Evolutionary conservation across 257 asterid genomes (phyloP).

Genomic region (Forsythia viridissima): DNA sequence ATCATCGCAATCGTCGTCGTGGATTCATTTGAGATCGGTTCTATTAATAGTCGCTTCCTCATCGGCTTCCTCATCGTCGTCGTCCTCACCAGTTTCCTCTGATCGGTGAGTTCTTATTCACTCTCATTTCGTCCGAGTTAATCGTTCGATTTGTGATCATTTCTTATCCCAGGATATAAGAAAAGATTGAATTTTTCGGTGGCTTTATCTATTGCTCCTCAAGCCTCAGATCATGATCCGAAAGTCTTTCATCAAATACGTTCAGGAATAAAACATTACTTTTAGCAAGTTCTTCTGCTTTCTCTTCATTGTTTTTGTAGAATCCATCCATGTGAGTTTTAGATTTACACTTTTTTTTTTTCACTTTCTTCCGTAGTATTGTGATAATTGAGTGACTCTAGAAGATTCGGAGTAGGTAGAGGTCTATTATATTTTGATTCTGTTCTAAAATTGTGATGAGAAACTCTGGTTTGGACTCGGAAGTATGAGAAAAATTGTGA

Average conservation of each 20-base stretch:
- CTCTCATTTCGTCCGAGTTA: slow-evolving; percentile 25
- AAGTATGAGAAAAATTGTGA: neutral
- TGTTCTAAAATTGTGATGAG: slow-evolving; percentile 11
- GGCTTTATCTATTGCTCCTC: slow-evolving; percentile 8
- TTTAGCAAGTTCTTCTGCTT: neutral
- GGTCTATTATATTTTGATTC: slow-evolving; percentile 10
- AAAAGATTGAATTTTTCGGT: slow-evolving; percentile 12
- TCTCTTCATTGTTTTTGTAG: neutral
- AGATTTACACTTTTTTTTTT: neutral
- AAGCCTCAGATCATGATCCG: slow-evolving; percentile 13
- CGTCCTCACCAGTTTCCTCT: slow-evolving; percentile 59
- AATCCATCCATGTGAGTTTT: neutral
- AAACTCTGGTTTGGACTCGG: neutral
- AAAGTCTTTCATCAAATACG: slow-evolving; percentile 11
- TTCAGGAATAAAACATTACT: neutral
- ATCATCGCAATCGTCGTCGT: slow-evolving; percentile 52
- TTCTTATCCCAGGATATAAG: slow-evolving; percentile 9
- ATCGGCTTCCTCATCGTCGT: slow-evolving; percentile 44
- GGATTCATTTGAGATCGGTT: slow-evolving; percentile 78
- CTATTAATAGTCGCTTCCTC: slow-evolving; percentile 68
- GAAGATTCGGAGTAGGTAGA: slow-evolving; percentile 15
- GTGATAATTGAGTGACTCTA: slow-evolving; percentile 14
- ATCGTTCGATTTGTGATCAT: slow-evolving; percentile 19
- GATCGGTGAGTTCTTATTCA: slow-evolving; percentile 59
- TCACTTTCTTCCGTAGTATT: neutral